Evolutionary conservation across 495 filamentous ascomycete species (phyloP).

Genomic region (Penicillium longicatenatum): DNA sequence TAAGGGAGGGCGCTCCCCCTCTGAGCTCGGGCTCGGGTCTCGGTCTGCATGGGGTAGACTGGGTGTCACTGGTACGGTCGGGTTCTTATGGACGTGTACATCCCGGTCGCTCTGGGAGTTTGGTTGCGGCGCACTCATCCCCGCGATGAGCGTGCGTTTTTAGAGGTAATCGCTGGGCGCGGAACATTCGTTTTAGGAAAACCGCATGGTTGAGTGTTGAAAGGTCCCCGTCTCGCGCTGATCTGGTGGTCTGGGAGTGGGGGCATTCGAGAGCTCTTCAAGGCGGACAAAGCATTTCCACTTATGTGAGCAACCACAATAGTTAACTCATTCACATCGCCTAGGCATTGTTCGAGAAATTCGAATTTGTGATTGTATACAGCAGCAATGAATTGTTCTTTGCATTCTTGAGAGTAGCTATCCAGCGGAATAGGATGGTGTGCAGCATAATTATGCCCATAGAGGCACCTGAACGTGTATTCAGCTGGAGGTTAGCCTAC

Average conservation of each 20-base stretch:
- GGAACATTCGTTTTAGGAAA: constrained; percentile 18
- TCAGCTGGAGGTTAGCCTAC: too few relatives aligned
- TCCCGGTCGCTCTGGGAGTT: constrained; percentile 17
- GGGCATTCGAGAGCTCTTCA: neutral
- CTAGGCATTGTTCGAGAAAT: too few relatives aligned
- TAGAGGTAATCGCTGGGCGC: constrained; percentile 27
- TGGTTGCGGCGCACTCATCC: constrained; percentile 24
- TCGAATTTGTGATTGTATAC: too few relatives aligned
- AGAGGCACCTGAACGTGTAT: too few relatives aligned
- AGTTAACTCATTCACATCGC: too few relatives aligned
- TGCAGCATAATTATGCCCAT: too few relatives aligned
- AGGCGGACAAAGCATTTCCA: neutral
- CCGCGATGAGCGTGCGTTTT: constrained; percentile 29
- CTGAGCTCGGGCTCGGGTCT: constrained; percentile 32
- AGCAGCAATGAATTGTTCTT: too few relatives aligned
- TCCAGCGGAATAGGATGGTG: too few relatives aligned
- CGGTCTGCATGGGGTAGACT: constrained; percentile 10
- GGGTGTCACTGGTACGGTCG: constrained; percentile 2
- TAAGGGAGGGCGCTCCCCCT: constrained; percentile 60
- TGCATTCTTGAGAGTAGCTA: too few relatives aligned
- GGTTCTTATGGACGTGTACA: constrained; percentile 13
- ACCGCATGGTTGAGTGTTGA: constrained; percentile 13
- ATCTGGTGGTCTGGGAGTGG: neutral
- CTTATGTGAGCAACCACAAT: neutral
- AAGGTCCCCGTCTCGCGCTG: neutral